Evolutionary conservation across 2,329 filamentous ascomycete species (phyloP), one percentile per base, ranked within the genome.

Genomic region (Fusarium algeriense): DNA sequence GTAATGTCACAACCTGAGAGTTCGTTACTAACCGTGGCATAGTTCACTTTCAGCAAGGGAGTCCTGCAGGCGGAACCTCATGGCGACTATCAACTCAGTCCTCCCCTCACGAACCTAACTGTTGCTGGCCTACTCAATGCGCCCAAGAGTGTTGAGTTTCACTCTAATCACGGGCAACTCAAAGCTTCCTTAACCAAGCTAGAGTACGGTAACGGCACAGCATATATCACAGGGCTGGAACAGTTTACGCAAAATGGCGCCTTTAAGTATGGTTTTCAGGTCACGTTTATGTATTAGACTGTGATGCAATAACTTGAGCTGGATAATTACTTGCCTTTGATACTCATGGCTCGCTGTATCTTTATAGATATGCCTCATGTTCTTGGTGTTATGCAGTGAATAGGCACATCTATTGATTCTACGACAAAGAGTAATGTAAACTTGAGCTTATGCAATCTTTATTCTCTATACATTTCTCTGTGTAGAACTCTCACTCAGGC

Each of bases 401-500:
- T 30, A 30, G 30, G 10, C 30, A 30, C 7, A 30, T 8, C 30
- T 11, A 30, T 30, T 3, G 7, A 8, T 9, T 14, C 12, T 15
- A 14, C 7, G 34, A 35, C 12, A 35, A 35, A 35, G 34, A 35
- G 34, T 8, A 15, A 35, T 15, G 15, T 35, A 15, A 14, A n/a
- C 6, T 9, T 7, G 0, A 0, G 26, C 7, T 19, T 9, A 17
- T 12, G 19, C 11, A 13, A 8, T 19, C 5, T 7, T 35, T 28
- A 2, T 13, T 28, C 10, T 10, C 3, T 23, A 6, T 43, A 46
- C 5, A 8, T 15, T 23, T 23, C 2, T 23, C 20, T 17, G 6
- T 9, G 11, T 17, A 30, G 0, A 11, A 17, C 1, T 7, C 11
- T 19, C 23, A 6, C 23, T 20, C 3, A 8, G 7, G 5, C 5